These are phyloP conservation scores for Sporothrix inflata DNA, from an alignment of 2,329 filamentous ascomycete genomes.

Conservation along the genomic window DNA sequence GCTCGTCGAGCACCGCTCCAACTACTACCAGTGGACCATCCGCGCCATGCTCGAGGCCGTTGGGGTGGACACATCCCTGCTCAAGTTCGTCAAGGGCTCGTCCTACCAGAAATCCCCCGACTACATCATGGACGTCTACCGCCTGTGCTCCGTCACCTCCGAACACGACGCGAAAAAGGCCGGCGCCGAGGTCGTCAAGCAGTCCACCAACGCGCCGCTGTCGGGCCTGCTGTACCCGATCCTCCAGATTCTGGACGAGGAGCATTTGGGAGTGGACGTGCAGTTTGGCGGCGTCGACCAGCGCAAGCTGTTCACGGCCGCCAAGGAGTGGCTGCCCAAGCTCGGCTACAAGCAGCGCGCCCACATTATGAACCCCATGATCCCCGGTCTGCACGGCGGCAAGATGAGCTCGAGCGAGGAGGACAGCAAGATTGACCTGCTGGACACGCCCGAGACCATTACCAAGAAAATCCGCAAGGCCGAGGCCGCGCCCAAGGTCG, in stretches of 20 bases:
- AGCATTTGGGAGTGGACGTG: constrained; percentile 83
- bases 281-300: constrained; percentile 87
- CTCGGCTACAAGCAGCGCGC: constrained; percentile 77
- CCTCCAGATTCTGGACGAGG: constrained; percentile 88
- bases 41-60: constrained; percentile 75
- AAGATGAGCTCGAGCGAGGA: constrained; percentile 84
- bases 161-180: constrained; percentile 87
- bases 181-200: constrained; percentile 92
- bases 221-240: constrained; percentile 80
- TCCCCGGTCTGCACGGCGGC: constrained; percentile 78
- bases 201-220: constrained; percentile 75
- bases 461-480: constrained; percentile 87
- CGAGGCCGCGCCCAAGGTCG: constrained; percentile 71
- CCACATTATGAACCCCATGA: constrained; percentile 71
- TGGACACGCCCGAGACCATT: constrained; percentile 75
- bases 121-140: constrained; percentile 90
- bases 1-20: constrained; percentile 76
- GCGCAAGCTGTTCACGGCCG: constrained; percentile 84
- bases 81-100: constrained; percentile 83
- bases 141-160: constrained; percentile 69
- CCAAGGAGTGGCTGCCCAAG: constrained; percentile 81
- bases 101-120: constrained; percentile 73
- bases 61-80: constrained; percentile 74
- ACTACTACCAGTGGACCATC: constrained; percentile 82
- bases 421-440: constrained; percentile 90